These are phyloP conservation scores for Raddia guianensis DNA, from an alignment of 176 grass and related monocot genomes.

Conservation along the genomic window DNA sequence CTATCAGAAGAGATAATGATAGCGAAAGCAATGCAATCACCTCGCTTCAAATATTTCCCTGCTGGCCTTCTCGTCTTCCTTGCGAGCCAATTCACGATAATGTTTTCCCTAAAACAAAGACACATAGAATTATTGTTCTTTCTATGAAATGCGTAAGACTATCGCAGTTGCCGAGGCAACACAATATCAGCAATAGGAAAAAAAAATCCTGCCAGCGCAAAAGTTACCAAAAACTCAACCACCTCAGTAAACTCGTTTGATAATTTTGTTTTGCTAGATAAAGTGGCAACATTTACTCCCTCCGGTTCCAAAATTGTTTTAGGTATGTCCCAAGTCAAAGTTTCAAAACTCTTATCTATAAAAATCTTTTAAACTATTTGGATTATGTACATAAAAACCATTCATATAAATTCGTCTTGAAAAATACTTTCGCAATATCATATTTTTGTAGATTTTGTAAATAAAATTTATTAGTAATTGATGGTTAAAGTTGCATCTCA, in stretches of 20 bases:
- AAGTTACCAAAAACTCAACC: neutral
- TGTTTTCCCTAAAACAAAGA: slow-evolving; percentile 72
- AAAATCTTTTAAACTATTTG: too few species aligned
- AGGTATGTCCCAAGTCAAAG: too few species aligned
- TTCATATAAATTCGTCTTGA: too few species aligned
- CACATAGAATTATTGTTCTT: slow-evolving; percentile 24
- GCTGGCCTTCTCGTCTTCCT: slow-evolving; percentile 79
- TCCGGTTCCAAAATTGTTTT: too few species aligned
- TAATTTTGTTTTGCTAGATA: neutral
- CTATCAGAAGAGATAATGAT: slow-evolving; percentile 18
- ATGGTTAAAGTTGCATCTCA: too few species aligned
- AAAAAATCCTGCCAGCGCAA: neutral
- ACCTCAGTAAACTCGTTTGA: neutral
- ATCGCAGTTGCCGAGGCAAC: neutral
- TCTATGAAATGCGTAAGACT: slow-evolving; percentile 47
- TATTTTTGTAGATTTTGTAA: too few species aligned
- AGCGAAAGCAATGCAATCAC: slow-evolving; percentile 38
- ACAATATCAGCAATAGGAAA: neutral
- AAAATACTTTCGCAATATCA: too few species aligned
- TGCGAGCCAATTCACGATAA: slow-evolving; percentile 70
- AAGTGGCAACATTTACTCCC: neutral
- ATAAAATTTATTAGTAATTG: too few species aligned
- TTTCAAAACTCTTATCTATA: too few species aligned
- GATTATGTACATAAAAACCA: too few species aligned
- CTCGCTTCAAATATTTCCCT: slow-evolving; percentile 80